These are phyloP conservation scores for Fomitopsis betulina DNA, from an alignment of 1,284 basidiomycete genomes.

Conservation along the genomic window DNA sequence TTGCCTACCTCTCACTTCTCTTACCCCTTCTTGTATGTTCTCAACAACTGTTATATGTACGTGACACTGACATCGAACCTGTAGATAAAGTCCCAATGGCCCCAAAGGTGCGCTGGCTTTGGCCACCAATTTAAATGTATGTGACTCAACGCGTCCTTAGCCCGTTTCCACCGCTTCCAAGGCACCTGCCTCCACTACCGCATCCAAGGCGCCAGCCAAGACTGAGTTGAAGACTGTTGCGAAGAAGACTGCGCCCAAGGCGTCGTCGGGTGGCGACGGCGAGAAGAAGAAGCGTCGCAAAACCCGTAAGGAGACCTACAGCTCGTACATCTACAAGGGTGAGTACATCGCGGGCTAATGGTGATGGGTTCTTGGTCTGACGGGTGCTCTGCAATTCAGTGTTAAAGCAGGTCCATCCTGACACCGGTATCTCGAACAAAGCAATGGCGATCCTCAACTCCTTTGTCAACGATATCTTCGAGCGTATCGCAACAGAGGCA, in stretches of 20 bases:
- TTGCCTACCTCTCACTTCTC: constrained; percentile 1
- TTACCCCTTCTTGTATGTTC: constrained; percentile 5
- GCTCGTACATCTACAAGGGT: constrained; percentile 70
- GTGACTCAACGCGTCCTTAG: constrained; percentile 24
- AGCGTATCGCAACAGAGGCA: constrained; percentile 68
- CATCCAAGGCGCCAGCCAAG: constrained; percentile 51
- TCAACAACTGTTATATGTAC: not conserved
- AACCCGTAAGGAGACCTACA: constrained; percentile 63
- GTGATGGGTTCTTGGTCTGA: not conserved
- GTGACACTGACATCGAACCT: not conserved
- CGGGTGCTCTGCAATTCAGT: constrained; percentile 31
- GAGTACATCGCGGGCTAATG: constrained; percentile 13
- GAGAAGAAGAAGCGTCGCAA: constrained; percentile 61
- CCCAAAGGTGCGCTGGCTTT: constrained; percentile 21
- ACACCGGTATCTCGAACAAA: constrained; percentile 77
- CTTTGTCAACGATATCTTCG: constrained; percentile 70
- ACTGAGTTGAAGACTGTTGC: constrained; percentile 40
- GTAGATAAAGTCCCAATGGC: constrained; percentile 20
- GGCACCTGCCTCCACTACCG: constrained; percentile 46
- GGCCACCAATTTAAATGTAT: not conserved
- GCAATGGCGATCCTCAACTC: constrained; percentile 75
- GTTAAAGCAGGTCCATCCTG: constrained; percentile 70
- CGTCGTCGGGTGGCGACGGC: constrained; percentile 33
- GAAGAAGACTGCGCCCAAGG: constrained; percentile 47
- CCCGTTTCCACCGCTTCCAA: constrained; percentile 46